These are phyloP conservation scores for Chlorella sorokiniana DNA, from an alignment of 139 green algal species.

Conservation along the genomic window DNA sequence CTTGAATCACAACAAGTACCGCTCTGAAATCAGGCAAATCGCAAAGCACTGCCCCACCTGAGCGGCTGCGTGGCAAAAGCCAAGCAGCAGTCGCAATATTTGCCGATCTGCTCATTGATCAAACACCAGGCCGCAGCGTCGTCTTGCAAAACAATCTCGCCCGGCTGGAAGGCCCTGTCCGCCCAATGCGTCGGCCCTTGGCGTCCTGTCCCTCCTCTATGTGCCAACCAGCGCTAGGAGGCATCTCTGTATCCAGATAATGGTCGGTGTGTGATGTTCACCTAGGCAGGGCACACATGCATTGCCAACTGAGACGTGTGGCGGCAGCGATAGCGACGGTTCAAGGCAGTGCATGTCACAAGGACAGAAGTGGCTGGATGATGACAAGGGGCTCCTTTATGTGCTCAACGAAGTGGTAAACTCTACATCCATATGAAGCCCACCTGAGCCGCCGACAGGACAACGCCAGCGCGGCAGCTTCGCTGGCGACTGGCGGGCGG, in stretches of 20 bases:
- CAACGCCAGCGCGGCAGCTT: no score
- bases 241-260: not conserved
- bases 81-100: not conserved
- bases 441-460: no score
- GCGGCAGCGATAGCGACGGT: no score
- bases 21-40: no score
- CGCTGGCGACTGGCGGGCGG: no score
- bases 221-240: not conserved
- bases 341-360: no score
- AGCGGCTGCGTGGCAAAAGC: not conserved
- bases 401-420: no score
- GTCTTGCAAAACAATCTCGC: not conserved
- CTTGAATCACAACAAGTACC: not conserved
- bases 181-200: not conserved
- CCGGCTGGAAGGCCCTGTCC: not conserved
- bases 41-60: not conserved
- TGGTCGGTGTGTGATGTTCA: not conserved
- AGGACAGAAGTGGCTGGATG: no score
- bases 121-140: not conserved
- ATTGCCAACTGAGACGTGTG: no score
- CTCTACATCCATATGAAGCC: no score
- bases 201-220: not conserved
- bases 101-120: not conserved
- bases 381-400: no score
- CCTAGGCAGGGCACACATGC: no score